Evolutionary conservation across 2,329 filamentous ascomycete genomes (phyloP).

Genomic region (Acrocalymma vagum): DNA sequence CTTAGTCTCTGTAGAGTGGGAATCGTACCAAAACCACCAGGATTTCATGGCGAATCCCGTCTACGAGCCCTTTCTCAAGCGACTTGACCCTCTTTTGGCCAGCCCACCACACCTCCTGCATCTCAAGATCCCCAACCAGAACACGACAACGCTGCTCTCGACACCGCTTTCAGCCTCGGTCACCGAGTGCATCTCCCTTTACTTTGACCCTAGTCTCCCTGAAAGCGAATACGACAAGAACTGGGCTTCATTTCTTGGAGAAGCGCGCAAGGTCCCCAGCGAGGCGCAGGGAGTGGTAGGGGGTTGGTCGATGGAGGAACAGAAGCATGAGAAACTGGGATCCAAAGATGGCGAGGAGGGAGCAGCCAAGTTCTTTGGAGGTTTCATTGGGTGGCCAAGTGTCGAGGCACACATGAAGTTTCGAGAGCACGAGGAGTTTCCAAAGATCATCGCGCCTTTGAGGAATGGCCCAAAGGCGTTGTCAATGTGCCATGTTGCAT

Average conservation of each 20-base stretch:
- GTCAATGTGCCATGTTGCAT: conserved; percentile 50
- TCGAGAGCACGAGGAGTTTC: conserved; percentile 56
- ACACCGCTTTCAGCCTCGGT: conserved; percentile 52
- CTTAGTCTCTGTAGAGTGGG: conserved; percentile 56
- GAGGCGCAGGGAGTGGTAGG: conserved; percentile 34
- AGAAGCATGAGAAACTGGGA: conserved; percentile 22
- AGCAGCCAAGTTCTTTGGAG: conserved; percentile 52
- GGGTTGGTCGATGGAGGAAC: conserved; percentile 47
- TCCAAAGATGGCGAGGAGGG: conserved; percentile 33
- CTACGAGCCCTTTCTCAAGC: conserved; percentile 51
- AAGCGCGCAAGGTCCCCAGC: conserved; percentile 40
- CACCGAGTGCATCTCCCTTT: conserved; percentile 58
- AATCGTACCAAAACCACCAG: conserved; percentile 47
- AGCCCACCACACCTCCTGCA: conserved; percentile 42
- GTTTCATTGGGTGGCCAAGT: conserved; percentile 62
- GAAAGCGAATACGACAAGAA: conserved; percentile 32
- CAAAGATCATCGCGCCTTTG: conserved; percentile 50
- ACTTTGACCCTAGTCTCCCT: conserved; percentile 49
- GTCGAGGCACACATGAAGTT: conserved; percentile 59
- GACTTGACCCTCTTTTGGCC: conserved; percentile 36
- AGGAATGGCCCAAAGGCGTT: conserved; percentile 52
- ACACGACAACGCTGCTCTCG: conserved; percentile 27
- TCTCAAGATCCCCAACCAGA: conserved; percentile 33
- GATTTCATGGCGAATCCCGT: conserved; percentile 46
- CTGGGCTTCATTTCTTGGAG: conserved; percentile 49